Percentiles rank a stretch among this genome's conserved stretches.
Evolutionary conservation across 257 asterid genomes (phyloP).

Genomic region (Fraxinus anomala): DNA sequence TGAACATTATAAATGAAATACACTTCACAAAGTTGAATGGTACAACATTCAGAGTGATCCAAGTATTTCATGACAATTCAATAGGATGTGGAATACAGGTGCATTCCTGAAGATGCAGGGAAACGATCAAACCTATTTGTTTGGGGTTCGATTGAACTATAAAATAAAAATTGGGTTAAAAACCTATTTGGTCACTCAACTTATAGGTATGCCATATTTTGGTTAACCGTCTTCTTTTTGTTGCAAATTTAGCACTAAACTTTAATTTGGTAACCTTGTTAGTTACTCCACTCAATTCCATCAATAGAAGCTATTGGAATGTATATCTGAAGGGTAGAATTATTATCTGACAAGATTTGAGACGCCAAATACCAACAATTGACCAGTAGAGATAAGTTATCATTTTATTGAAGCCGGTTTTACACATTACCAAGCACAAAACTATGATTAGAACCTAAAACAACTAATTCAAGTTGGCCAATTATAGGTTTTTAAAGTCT

Average conservation of each 20-base stretch:
- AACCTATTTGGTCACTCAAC: too few species aligned
- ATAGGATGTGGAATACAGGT: not conserved
- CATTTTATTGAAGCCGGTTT: not conserved
- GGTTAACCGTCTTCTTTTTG: not conserved
- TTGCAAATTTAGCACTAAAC: not conserved
- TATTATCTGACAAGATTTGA: not conserved
- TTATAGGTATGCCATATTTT: too few species aligned
- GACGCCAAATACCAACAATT: not conserved
- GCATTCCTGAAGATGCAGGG: not conserved
- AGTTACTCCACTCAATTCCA: not conserved
- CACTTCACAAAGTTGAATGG: not conserved
- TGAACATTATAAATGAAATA: not conserved
- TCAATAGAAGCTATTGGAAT: not conserved
- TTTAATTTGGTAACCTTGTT: not conserved
- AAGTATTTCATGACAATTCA: not conserved
- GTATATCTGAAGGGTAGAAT: not conserved
- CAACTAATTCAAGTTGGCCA: not conserved
- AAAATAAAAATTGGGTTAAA: too few species aligned
- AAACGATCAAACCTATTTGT: not conserved
- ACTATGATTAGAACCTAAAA: not conserved
- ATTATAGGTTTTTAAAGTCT: not conserved
- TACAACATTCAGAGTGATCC: not conserved
- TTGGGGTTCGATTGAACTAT: too few species aligned
- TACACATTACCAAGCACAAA: not conserved
- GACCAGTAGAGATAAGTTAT: not conserved